Evolutionary conservation across 73 alveolate species (phyloP).

Genomic region (Tetrahymena borealis): DNA sequence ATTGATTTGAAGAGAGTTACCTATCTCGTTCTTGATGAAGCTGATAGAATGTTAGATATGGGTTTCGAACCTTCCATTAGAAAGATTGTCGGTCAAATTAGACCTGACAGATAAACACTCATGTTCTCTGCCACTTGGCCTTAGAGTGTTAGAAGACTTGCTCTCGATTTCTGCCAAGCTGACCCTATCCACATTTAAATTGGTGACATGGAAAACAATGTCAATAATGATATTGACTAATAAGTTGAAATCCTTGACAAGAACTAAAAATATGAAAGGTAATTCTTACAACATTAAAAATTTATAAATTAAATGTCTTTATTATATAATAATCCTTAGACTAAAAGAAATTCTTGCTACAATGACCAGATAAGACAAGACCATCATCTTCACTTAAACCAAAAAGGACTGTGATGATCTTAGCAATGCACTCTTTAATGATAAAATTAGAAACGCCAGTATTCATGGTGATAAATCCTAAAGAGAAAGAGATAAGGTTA

Average conservation of each 20-base stretch:
- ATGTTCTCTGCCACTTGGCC: constrained; percentile 90
- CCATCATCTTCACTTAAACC: constrained; percentile 67
- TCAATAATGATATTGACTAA: constrained; percentile 43
- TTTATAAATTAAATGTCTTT: not conserved
- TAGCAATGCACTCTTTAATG: constrained; percentile 40
- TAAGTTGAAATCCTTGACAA: constrained; percentile 16
- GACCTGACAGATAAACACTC: constrained; percentile 63
- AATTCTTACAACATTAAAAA: not conserved
- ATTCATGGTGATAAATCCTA: constrained; percentile 84
- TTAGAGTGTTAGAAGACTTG: constrained; percentile 57
- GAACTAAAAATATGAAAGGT: constrained; percentile 12
- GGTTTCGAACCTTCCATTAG: constrained; percentile 78
- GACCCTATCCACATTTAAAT: constrained; percentile 60
- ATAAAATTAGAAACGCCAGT: constrained; percentile 43
- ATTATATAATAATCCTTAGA: not conserved
- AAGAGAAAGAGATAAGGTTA: constrained; percentile 63
- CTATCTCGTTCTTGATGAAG: constrained; percentile 80
- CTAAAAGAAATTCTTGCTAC: not conserved
- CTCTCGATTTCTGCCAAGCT: constrained; percentile 57
- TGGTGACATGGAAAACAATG: constrained; percentile 58
- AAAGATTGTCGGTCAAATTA: constrained; percentile 51
- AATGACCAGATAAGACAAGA: constrained; percentile 27
- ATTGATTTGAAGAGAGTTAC: constrained; percentile 54
- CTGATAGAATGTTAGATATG: constrained; percentile 91
- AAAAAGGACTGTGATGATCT: constrained; percentile 70